Percentiles rank a stretch among this genome's conserved stretches.
These are phyloP conservation scores for Candida nanaspora DNA, from an alignment of 805 yeast genomes.

Conservation along the genomic window DNA sequence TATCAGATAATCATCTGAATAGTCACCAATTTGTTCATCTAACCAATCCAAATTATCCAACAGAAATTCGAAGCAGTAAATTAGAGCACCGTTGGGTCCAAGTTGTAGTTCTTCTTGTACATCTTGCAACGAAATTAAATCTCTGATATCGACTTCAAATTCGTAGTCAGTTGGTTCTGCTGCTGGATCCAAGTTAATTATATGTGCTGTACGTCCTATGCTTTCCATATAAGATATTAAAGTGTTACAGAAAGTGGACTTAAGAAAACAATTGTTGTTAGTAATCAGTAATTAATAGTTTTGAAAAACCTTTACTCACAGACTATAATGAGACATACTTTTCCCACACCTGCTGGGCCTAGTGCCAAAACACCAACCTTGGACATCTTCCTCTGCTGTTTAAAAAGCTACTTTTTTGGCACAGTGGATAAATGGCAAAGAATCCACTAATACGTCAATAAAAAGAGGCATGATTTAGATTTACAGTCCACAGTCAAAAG, in stretches of 20 bases:
- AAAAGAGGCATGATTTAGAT: too few species aligned
- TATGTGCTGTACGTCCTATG: conserved; percentile 87
- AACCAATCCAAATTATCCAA: conserved; percentile 92
- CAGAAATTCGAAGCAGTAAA: conserved; percentile 90
- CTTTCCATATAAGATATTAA: conserved; percentile 83
- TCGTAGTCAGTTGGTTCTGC: conserved; percentile 91
- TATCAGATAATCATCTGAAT: conserved; percentile 85
- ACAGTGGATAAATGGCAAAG: too few species aligned
- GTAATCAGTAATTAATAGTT: too few species aligned
- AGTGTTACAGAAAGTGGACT: conserved; percentile 84
- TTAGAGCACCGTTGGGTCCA: conserved; percentile 93
- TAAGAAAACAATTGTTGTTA: neutral
- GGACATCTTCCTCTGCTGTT: conserved; percentile 50
- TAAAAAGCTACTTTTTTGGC: too few species aligned
- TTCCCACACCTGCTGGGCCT: conserved; percentile 99
- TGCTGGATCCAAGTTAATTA: conserved; percentile 94
- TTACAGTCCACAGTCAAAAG: too few species aligned
- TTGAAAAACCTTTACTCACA: neutral
- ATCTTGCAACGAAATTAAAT: conserved; percentile 82
- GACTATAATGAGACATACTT: conserved; percentile 22
- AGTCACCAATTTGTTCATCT: conserved; percentile 95
- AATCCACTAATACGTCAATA: too few species aligned
- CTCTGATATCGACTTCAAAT: conserved; percentile 88
- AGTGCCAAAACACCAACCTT: conserved; percentile 89
- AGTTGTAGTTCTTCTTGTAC: conserved; percentile 90